Conservation (phyloP, 495 filamentous ascomycete genomes). For the Penicillium manginii region DNA sequence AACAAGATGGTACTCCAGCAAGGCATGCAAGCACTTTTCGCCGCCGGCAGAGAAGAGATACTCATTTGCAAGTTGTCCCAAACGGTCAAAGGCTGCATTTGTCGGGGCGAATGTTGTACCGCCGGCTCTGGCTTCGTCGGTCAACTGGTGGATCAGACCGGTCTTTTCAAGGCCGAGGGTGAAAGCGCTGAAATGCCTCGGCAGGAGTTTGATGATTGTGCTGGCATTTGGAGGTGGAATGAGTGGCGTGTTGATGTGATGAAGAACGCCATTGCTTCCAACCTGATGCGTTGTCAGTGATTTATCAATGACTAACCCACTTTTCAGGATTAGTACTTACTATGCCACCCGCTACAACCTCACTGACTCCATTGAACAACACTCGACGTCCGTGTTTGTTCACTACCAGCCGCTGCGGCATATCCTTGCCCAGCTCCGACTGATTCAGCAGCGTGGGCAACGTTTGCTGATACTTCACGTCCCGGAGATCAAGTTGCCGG, state of each 20-base stretch:
- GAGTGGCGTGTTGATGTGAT: constrained; percentile 72
- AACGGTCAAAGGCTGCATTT: constrained; percentile 73
- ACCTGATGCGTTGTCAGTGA: constrained; percentile 34
- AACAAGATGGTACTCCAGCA: constrained; percentile 80
- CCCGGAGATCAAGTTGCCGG: constrained; percentile 61
- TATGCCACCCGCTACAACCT: constrained; percentile 66
- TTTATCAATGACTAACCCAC: not conserved
- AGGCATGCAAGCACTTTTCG: constrained; percentile 67
- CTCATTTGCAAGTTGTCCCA: constrained; percentile 69
- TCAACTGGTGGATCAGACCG: constrained; percentile 56
- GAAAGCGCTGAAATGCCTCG: constrained; percentile 76
- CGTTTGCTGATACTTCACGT: constrained; percentile 64
- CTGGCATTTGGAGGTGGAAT: constrained; percentile 68
- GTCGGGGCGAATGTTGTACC: constrained; percentile 76
- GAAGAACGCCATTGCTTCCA: constrained; percentile 77
- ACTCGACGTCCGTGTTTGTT: constrained; percentile 59
- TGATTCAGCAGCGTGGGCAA: constrained; percentile 67
- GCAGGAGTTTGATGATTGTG: constrained; percentile 67
- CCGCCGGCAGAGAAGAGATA: constrained; percentile 79
- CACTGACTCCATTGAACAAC: constrained; percentile 73
- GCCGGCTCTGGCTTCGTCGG: constrained; percentile 48
- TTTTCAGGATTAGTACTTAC: constrained; percentile 37
- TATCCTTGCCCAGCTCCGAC: constrained; percentile 54
- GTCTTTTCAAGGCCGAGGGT: constrained; percentile 71
- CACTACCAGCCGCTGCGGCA: constrained; percentile 70